Evolutionary conservation across 1,139 yeast species (phyloP), one percentile per base, ranked within the genome.

Genomic region (Yamadazyma dushanensis): DNA sequence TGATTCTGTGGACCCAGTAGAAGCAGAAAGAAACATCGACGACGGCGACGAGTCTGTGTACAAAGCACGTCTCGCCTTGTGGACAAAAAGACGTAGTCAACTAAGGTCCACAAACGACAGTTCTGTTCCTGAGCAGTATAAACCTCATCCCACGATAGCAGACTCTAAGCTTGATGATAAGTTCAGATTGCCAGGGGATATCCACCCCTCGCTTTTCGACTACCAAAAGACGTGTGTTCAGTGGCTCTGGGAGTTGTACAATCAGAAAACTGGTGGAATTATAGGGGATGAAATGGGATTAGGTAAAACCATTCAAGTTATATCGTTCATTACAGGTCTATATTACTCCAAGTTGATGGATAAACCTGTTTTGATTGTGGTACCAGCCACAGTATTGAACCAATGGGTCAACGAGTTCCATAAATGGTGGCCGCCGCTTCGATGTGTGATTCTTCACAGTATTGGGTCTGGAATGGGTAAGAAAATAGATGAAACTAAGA

Each of bases 271-370:
- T 2, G 98, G 98, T 1, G 98, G 98, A 0, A 92, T 92, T 8
- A 75, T 92, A 32, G 97, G 97, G 21, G 98, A 92, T 59, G 98
- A 92, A 58, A 92, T 92, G 98, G 98, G 98, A 0, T 62, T 92
- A 11, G 98, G 98, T 2, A 92, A 92, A 54, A 92, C 98, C 0
- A 84, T 92, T 37, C 98, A 92, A 56, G 76, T 92, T 7, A 88
- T 88, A 27, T 79, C 97, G 0, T 92, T 92, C 56, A 54, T 92
- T 8, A 97, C 97, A 0, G 95, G 96, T 0, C 65, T 92, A 26
- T 96, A 89, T 53, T 86, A 89, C 54, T 85, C 95, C 13, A 82
- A 83, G 0, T 63, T 77, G 36, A 61, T 92, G 4, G 73, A 77
- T 16, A 84, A 83, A 31, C 98, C 98, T 0, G 83, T 85, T 0